Percentiles rank a stretch among this genome's conserved stretches.
These are phyloP conservation scores for Hypoxylon cercidicola DNA, from an alignment of 495 filamentous ascomycete species.

Conservation along the genomic window DNA sequence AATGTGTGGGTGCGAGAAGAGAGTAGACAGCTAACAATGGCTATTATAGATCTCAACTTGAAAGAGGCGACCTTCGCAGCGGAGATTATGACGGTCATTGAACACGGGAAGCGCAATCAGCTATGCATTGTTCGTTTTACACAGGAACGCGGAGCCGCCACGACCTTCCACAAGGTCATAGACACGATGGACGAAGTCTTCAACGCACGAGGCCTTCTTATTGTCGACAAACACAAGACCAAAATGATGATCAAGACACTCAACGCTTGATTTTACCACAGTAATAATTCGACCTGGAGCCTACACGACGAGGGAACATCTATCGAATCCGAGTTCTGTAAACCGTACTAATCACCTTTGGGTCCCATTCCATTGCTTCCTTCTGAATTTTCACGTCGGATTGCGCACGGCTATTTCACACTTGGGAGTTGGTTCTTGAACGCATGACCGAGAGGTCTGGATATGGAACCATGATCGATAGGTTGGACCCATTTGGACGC, in stretches of 20 bases:
- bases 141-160: constrained; percentile 86
- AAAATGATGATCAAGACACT: constrained; percentile 75
- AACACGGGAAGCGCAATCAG: constrained; percentile 73
- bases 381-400: too few species aligned
- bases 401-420: too few species aligned
- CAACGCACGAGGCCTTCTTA: constrained; percentile 66
- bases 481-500: too few species aligned
- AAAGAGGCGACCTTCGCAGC: constrained; percentile 82
- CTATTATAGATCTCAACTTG: constrained; percentile 69
- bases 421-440: too few species aligned
- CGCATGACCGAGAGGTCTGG: too few species aligned
- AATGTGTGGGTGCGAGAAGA: not conserved
- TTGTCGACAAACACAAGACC: constrained; percentile 73
- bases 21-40: constrained; percentile 36
- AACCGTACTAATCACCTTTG: too few species aligned
- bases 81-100: constrained; percentile 85
- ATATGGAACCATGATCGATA: too few species aligned
- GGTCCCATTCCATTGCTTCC: too few species aligned
- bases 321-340: not conserved
- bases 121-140: constrained; percentile 85
- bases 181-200: constrained; percentile 74
- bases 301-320: not conserved
- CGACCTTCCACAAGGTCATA: constrained; percentile 84
- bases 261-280: constrained; percentile 43
- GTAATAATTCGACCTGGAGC: not conserved